phyloP scores from a whole-genome alignment of 345 rosid genomes.

The Salix viminalis region DNA sequence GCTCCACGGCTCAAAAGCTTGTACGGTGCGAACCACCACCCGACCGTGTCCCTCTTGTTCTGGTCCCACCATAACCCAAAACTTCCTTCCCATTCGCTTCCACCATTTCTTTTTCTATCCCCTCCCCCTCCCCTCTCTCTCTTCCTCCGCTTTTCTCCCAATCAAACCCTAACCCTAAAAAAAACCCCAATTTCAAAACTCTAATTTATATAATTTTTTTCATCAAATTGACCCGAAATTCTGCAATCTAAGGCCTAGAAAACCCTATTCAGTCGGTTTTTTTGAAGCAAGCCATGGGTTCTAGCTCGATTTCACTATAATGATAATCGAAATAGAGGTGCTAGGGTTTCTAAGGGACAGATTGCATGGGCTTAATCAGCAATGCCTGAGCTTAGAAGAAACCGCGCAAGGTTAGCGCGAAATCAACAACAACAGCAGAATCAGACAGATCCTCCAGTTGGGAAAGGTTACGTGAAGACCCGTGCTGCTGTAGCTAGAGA shows the following conservation, averaged over 20 bases:
- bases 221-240: not conserved
- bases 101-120: not conserved
- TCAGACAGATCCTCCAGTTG: constrained; percentile 2
- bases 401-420: constrained; percentile 66
- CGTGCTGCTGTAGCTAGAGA: constrained; percentile 36
- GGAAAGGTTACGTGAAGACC: constrained; percentile 30
- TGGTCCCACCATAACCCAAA: not conserved
- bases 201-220: not conserved
- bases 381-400: constrained; percentile 34
- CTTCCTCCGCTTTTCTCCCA: not conserved
- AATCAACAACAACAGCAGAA: constrained; percentile 19
- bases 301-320: constrained; percentile 12
- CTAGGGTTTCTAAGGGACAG: constrained; percentile 4
- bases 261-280: not conserved
- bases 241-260: not conserved
- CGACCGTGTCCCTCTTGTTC: not conserved
- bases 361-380: constrained; percentile 17
- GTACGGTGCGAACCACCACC: not conserved
- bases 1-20: too few species aligned
- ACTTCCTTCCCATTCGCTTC: not conserved
- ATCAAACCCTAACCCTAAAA: constrained; percentile 3
- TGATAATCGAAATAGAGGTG: constrained; percentile 2
- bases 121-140: not conserved
- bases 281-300: not conserved
- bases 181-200: not conserved